Base-by-base conservation (phyloP, 805 yeast genomes). In the Lachancea sp. region DNA sequence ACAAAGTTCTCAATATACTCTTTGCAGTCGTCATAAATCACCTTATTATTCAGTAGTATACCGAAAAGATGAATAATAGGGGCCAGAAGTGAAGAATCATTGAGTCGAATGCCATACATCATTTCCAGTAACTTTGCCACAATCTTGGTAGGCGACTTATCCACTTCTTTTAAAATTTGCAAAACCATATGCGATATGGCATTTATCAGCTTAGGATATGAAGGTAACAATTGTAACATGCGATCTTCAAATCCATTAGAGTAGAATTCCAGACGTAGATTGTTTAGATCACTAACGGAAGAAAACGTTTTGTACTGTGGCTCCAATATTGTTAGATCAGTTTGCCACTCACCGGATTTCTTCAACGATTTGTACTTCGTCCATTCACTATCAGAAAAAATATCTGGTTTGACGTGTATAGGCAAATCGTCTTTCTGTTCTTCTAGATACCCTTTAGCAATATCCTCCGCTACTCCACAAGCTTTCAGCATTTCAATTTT, bases 21-120 rank as follows among this genome's bases (percentile, higher is more conserved):
- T 12, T 59, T 60, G 12, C 65, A 50, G 11, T 63, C 61, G 19
- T 61, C 63, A 37, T 66, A 67, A 3, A 71, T 59, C 1, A 56
- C 46, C 11, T 60, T 60, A 29, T 71, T 70, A 35, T 64, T 64
- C 3, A 72, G 30, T n/a, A 74, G 50, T 3, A 61, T 58, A 12
- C 73, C 71, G 41, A 72, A 67, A 19, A 74, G 54, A 20, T 66
- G 64, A 4, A 72, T 52, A 46, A 71, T 57, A 1, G 72, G 59
- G 0, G 75, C 64, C 3, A 74, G 50, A 5, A 54, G 43, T 2
- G 52, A 52, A 2, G 50, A 44, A 9, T 58, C 52, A 1, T 50
- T 51, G 15, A 66, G 46, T 15, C 62, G 60, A 34, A 70, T 70
- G 0, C 59, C 65, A 13, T 66, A 47, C 8, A 72, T 62, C 5